Evolutionary conservation across 176 grass and related monocot species (phyloP).

Genomic region (Triticum timopheevii): DNA sequence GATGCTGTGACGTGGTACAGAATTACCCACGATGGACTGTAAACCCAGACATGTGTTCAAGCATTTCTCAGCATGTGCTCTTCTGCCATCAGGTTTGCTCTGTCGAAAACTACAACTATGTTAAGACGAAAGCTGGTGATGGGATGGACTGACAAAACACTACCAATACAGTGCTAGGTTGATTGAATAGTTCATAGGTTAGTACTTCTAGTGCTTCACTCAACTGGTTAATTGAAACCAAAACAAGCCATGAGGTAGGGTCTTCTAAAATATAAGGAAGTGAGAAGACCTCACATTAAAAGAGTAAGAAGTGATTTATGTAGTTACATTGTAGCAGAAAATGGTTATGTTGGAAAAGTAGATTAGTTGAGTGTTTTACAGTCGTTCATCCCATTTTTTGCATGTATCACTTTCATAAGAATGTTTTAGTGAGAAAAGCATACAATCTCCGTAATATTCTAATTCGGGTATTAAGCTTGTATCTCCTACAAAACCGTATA

Average conservation of each 20-base stretch:
- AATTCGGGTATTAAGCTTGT: background rate
- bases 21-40: slow-evolving; percentile 22
- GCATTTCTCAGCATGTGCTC: slow-evolving; percentile 1
- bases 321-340: slow-evolving; percentile 6
- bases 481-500: background rate
- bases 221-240: slow-evolving; percentile 8
- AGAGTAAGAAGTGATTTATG: background rate
- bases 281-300: slow-evolving; percentile 11
- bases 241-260: background rate
- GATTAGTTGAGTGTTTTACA: background rate
- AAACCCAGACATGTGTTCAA: background rate
- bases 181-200: slow-evolving; percentile 18
- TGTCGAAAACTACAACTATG: slow-evolving; percentile 14
- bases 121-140: slow-evolving; percentile 7
- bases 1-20: slow-evolving; percentile 18
- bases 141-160: slow-evolving; percentile 12
- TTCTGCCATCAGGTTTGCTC: slow-evolving; percentile 23
- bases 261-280: slow-evolving; percentile 5
- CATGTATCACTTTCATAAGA: slow-evolving; percentile 11
- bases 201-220: background rate
- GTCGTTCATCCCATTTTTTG: background rate
- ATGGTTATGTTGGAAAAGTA: background rate
- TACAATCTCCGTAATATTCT: background rate
- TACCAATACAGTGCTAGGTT: slow-evolving; percentile 23
- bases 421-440: slow-evolving; percentile 1